phyloP scores from a whole-genome alignment of 2,329 filamentous ascomycete species.

The Talaromyces albobiverticillius region DNA sequence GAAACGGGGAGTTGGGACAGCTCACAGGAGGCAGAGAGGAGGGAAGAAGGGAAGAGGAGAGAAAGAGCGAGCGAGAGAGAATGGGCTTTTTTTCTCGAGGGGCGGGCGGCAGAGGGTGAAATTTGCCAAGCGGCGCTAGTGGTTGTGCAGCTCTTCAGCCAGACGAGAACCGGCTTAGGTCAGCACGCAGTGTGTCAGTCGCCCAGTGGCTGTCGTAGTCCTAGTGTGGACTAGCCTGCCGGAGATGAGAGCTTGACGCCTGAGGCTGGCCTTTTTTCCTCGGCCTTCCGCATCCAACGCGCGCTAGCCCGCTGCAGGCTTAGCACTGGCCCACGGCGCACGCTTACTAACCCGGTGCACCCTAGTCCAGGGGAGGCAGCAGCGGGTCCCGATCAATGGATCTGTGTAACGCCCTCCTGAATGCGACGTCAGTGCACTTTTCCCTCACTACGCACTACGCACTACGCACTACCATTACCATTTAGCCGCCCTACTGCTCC shows the following conservation, averaged over 20 bases:
- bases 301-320: no score
- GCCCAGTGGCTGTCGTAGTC: not conserved
- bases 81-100: constrained; percentile 26
- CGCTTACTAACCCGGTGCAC: not conserved
- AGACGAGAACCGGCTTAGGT: not conserved
- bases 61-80: constrained; percentile 15
- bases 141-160: constrained; percentile 32
- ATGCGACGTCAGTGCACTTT: constrained; percentile 5
- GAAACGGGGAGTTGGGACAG: not conserved
- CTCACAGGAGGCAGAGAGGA: not conserved
- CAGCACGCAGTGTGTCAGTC: not conserved
- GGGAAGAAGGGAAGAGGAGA: constrained; percentile 12
- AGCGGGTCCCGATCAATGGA: constrained; percentile 5
- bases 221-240: constrained; percentile 2
- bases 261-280: no score
- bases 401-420: constrained; percentile 1
- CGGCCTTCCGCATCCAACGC: no score
- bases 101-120: constrained; percentile 30
- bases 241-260: not conserved
- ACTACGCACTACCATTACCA: not conserved
- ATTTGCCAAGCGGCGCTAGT: constrained; percentile 33
- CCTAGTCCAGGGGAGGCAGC: constrained; percentile 1
- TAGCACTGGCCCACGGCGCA: no score
- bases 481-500: not conserved
- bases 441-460: not conserved